phyloP scores from a whole-genome alignment of 2,329 filamentous ascomycete genomes.

The Plenodomus tracheiphilus region DNA sequence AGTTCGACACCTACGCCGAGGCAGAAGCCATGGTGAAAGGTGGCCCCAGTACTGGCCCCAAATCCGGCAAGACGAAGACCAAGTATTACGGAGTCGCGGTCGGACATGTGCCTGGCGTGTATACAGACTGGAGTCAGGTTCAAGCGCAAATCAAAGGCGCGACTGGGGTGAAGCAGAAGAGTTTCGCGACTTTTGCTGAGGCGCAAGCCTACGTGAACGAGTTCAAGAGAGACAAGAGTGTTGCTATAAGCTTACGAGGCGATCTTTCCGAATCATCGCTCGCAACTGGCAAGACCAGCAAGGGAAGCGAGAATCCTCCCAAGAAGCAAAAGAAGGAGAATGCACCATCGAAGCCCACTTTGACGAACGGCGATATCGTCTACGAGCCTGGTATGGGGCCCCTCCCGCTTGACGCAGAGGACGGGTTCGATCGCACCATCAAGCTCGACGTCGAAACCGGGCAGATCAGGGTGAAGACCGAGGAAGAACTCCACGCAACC shows the following conservation, averaged over 20 bases:
- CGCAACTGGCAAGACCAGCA: constrained; percentile 15
- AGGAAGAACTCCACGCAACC: constrained; percentile 50
- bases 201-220: constrained; percentile 73
- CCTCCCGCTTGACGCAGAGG: constrained; percentile 59
- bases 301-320: constrained; percentile 22
- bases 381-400: constrained; percentile 58
- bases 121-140: constrained; percentile 70
- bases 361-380: constrained; percentile 16
- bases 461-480: constrained; percentile 59
- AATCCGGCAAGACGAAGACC: constrained; percentile 48
- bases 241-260: constrained; percentile 31
- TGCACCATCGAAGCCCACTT: constrained; percentile 12
- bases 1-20: constrained; percentile 72
- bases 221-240: constrained; percentile 30
- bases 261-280: constrained; percentile 32
- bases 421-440: constrained; percentile 64
- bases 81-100: constrained; percentile 65
- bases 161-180: constrained; percentile 63
- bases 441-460: constrained; percentile 59
- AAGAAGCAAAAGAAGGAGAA: constrained; percentile 46
- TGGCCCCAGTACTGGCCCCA: constrained; percentile 47
- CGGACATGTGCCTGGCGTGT: constrained; percentile 63
- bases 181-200: constrained; percentile 60
- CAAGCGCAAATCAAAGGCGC: constrained; percentile 74
- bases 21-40: constrained; percentile 78